Base-by-base conservation (phyloP, 139 green algal species). In the Zygnema circumcarinatum region DNA sequence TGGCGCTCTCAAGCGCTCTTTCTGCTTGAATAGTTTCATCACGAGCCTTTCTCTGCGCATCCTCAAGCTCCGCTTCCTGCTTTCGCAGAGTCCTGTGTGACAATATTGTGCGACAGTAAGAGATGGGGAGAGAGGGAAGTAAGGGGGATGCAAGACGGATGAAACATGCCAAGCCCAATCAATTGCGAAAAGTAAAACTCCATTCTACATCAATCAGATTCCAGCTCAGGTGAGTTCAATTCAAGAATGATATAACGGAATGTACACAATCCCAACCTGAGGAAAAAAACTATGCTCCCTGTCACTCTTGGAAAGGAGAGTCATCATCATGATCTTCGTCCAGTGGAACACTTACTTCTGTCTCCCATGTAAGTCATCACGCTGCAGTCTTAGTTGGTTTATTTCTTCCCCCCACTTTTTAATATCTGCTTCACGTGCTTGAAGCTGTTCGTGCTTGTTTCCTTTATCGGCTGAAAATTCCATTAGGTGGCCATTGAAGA, bases 1-100 rank as follows among this genome's bases (percentile, higher is more conserved):
- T 84, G 20, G 39, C 67, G 33, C 67, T n/a, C 38, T 84, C 89
- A 69, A 93, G 53, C 2, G 80, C 75, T 47, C 88, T 83, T 25
- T 90, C 47, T 29, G 73, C 69, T 40, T 69, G 36, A 29, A 80
- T 32, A 40, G 78, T 40, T 22, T 91, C 81, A 32, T 81, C 53
- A 22, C 53, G 47, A 69, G 35, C 69, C 69, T 41, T 76, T 3
- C 90, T 67, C 21, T 93, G 76, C 52, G 95, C 94, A 1, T 89
- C 67, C 68, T 95, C 94, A 75, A 92, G 93, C 35, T 81, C 56
- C 16, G 54, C 25, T 0, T 32, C 2, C 56, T 91, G 74, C 79
- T 87, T 79, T 75, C 38, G 35, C 73, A 74, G 39, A 39, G 36
- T 36, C 33, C 83, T 74, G 72, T 1, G 3, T 36, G 67, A 2